Conservation (phyloP, 148 eudicot genomes). For the Spergularia bocconei region DNA sequence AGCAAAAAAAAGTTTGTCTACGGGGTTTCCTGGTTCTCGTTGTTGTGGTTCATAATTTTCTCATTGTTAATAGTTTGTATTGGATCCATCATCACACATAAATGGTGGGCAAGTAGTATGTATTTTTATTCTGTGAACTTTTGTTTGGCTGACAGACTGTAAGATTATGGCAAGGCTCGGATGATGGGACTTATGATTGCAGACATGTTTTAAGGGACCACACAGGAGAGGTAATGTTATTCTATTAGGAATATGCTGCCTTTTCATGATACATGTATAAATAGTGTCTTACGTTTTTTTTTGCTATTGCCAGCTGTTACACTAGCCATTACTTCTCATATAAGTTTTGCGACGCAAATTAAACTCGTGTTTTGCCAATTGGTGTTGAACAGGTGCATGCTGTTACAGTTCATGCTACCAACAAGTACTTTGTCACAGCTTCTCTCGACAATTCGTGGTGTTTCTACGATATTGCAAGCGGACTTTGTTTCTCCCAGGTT, state of each 20-base stretch:
- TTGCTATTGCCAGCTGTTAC: neutral
- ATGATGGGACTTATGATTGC: slow-evolving; percentile 65
- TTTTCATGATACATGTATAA: neutral
- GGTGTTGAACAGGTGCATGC: slow-evolving; percentile 72
- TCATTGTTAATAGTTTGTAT: neutral
- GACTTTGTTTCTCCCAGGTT: slow-evolving; percentile 90
- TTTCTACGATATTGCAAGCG: slow-evolving; percentile 81
- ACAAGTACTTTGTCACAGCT: slow-evolving; percentile 80
- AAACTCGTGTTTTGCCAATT: neutral
- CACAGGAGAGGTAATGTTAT: slow-evolving; percentile 67
- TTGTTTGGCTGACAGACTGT: slow-evolving; percentile 63
- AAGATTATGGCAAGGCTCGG: slow-evolving; percentile 80
- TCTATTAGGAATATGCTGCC: neutral
- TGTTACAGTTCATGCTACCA: slow-evolving; percentile 87
- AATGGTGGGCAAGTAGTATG: too few species aligned
- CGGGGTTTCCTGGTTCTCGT: neutral
- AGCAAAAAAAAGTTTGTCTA: too few species aligned
- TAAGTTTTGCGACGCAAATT: neutral
- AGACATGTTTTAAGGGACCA: slow-evolving; percentile 80
- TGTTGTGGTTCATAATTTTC: neutral
- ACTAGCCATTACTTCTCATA: neutral
- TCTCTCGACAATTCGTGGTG: slow-evolving; percentile 96
- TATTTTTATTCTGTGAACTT: neutral
- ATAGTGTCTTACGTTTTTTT: neutral
- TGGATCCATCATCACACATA: neutral